A percentile compares a stretch with the other conserved stretches of the same genome.
Conservation (phyloP, 495 filamentous ascomycete genomes). For the Melanomma pulvis-pyrius region DNA sequence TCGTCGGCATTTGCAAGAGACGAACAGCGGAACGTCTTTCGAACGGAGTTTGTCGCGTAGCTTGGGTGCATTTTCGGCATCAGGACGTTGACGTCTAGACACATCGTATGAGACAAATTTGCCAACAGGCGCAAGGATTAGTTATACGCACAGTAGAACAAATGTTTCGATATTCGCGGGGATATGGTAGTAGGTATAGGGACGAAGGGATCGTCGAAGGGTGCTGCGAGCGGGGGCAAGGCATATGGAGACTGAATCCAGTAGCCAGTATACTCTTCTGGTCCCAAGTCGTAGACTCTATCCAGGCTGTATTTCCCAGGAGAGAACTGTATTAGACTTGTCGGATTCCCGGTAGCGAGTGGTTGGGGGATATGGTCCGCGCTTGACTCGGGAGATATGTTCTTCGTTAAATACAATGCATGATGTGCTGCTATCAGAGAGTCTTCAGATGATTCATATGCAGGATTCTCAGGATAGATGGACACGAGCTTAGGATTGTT, state of each 20-base stretch:
- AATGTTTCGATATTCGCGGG: conserved; percentile 4
- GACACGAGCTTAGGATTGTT: neutral
- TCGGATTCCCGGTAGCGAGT: neutral
- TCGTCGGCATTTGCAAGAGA: neutral
- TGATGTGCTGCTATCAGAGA: neutral
- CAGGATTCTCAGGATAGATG: neutral
- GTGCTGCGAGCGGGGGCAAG: neutral
- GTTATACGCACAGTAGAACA: conserved; percentile 4
- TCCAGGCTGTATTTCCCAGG: neutral
- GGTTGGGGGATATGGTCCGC: neutral
- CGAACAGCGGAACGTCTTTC: neutral
- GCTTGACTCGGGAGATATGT: too few species aligned
- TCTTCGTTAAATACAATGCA: neutral
- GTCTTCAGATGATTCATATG: neutral
- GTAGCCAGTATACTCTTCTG: neutral
- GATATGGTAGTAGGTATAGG: neutral
- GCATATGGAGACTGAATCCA: neutral
- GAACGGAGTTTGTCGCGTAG: neutral
- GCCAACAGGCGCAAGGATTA: neutral
- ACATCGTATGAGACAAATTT: neutral
- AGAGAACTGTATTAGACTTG: neutral
- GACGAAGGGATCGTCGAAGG: neutral
- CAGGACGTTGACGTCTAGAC: conserved; percentile 10
- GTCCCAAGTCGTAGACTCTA: neutral
- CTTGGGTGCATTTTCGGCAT: conserved; percentile 11